These are phyloP conservation scores for Peterozyma xylosa DNA, from an alignment of 805 yeast species.

Conservation along the genomic window DNA sequence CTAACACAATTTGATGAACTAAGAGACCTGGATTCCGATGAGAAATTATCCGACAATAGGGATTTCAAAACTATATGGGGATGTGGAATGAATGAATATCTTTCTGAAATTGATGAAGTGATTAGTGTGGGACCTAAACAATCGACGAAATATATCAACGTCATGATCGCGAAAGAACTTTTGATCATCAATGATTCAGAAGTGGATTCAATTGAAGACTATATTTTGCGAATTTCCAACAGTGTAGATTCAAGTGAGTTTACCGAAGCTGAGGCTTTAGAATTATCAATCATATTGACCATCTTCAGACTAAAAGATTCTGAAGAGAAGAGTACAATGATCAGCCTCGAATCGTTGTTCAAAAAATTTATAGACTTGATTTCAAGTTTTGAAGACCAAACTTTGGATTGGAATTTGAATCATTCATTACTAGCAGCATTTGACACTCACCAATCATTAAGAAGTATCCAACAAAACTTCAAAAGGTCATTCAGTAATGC, in stretches of 20 bases:
- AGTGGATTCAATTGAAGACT: slow-evolving; percentile 18
- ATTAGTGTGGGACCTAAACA: slow-evolving; percentile 17
- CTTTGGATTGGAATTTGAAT: neutral
- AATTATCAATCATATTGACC: slow-evolving; percentile 10
- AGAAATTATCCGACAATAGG: slow-evolving; percentile 45
- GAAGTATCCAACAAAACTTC: slow-evolving; percentile 5
- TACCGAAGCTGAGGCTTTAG: slow-evolving; percentile 30
- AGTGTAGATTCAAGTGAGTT: slow-evolving; percentile 12
- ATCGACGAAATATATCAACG: slow-evolving; percentile 23
- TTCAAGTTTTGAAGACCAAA: neutral
- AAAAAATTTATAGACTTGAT: neutral
- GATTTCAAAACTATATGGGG: slow-evolving; percentile 51
- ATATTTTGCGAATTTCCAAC: slow-evolving; percentile 9
- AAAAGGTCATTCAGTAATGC: neutral
- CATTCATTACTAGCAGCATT: slow-evolving; percentile 15
- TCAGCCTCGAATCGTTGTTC: no score
- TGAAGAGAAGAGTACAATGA: no score
- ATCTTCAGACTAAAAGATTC: neutral
- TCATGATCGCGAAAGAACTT: slow-evolving; percentile 31
- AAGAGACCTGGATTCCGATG: slow-evolving; percentile 20
- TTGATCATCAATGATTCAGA: slow-evolving; percentile 24
- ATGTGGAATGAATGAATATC: slow-evolving; percentile 30
- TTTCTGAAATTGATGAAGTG: slow-evolving; percentile 13
- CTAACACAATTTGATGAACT: slow-evolving; percentile 16
- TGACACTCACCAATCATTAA: slow-evolving; percentile 16